Percentiles rank a stretch among this genome's conserved stretches.
These are phyloP conservation scores for Phytophthora tentaculata DNA, from an alignment of 352 stramenopile genomes.

Conservation along the genomic window DNA sequence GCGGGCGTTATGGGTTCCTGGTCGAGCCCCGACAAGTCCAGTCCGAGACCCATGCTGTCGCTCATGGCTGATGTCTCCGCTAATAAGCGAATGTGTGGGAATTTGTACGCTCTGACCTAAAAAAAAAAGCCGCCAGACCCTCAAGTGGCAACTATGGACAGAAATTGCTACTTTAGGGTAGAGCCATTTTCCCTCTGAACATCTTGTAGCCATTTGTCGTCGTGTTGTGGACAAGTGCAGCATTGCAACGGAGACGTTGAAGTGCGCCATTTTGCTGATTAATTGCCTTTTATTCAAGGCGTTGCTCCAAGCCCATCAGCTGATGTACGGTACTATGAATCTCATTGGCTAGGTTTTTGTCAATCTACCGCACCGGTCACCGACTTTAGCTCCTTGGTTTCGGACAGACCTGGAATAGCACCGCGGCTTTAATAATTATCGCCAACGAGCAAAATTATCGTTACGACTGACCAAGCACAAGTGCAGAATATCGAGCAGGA, in stretches of 20 bases:
- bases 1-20: constrained; percentile 41
- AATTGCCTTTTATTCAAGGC: too few species aligned
- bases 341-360: too few species aligned
- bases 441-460: too few species aligned
- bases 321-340: too few species aligned
- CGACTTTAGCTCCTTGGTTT: too few species aligned
- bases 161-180: background rate
- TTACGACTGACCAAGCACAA: background rate
- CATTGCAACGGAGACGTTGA: background rate
- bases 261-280: background rate
- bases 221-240: constrained; percentile 1
- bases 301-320: too few species aligned
- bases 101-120: constrained; percentile 7
- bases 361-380: too few species aligned
- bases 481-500: background rate
- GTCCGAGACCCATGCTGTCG: constrained; percentile 63
- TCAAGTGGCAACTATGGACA: constrained; percentile 8
- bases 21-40: constrained; percentile 64
- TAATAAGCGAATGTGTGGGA: constrained; percentile 9
- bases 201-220: constrained; percentile 23
- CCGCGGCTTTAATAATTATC: too few species aligned
- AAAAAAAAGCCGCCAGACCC: too few species aligned
- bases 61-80: constrained; percentile 47
- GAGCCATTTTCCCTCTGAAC: constrained; percentile 11
- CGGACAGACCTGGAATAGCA: too few species aligned